Evolutionary conservation across 768 basidiomycete genomes (phyloP).

Genomic region (Cubamyces lactineus): DNA sequence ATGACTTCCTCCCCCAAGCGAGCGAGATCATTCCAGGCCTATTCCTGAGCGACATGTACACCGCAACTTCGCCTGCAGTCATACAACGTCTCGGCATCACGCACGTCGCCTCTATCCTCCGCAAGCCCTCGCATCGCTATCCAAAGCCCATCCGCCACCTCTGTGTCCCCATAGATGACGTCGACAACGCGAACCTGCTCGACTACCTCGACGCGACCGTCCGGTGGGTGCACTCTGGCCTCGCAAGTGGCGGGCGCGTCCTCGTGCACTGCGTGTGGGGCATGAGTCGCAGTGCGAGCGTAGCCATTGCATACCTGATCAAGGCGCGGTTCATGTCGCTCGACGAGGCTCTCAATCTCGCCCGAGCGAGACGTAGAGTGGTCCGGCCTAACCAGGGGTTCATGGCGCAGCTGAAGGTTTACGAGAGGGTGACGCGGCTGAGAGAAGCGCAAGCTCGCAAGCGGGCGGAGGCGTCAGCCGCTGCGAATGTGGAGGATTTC

Average conservation of each 20-base stretch:
- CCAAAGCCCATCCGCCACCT: slow-evolving; percentile 44
- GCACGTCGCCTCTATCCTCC: slow-evolving; percentile 33
- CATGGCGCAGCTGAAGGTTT: slow-evolving; percentile 35
- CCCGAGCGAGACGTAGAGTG: slow-evolving; percentile 29
- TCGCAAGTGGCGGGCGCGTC: slow-evolving; percentile 35
- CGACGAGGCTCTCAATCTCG: slow-evolving; percentile 30
- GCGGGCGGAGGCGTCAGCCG: not conserved
- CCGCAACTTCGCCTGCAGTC: slow-evolving; percentile 30
- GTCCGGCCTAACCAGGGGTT: slow-evolving; percentile 39
- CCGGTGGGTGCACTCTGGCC: slow-evolving; percentile 50
- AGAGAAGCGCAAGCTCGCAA: slow-evolving; percentile 4
- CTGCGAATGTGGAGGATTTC: not conserved
- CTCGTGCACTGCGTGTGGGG: slow-evolving; percentile 38
- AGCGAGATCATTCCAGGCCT: slow-evolving; percentile 36
- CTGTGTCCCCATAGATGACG: slow-evolving; percentile 54
- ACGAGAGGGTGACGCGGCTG: slow-evolving; percentile 18
- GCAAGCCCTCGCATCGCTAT: slow-evolving; percentile 39
- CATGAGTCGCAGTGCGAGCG: slow-evolving; percentile 35
- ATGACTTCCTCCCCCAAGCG: slow-evolving; percentile 32
- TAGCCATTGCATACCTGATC: slow-evolving; percentile 36
- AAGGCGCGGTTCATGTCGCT: slow-evolving; percentile 32
- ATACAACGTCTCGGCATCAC: slow-evolving; percentile 33
- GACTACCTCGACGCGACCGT: slow-evolving; percentile 49
- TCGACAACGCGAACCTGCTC: slow-evolving; percentile 42
- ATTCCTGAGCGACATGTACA: slow-evolving; percentile 35